These are phyloP conservation scores for Hypoxylon cercidicola DNA, from an alignment of 495 filamentous ascomycete genomes.

Conservation along the genomic window DNA sequence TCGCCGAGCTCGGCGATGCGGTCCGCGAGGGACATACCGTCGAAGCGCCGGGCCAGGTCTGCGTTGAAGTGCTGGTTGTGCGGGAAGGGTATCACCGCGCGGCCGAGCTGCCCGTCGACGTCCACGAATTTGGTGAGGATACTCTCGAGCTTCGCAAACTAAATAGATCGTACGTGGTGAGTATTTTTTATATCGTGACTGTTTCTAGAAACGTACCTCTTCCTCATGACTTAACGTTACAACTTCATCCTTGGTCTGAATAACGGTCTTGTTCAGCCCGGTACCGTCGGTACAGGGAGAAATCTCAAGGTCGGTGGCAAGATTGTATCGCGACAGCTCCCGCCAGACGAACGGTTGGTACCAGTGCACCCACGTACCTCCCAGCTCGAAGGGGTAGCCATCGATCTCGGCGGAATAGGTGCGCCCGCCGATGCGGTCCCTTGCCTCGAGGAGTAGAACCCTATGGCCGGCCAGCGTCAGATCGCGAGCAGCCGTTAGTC, in stretches of 20 bases:
- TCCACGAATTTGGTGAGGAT: too few relatives aligned
- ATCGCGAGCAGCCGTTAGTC: constrained; percentile 44
- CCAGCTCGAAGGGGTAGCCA: constrained; percentile 46
- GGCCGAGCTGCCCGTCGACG: too few relatives aligned
- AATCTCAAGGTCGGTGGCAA: constrained; percentile 28
- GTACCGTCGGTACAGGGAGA: constrained; percentile 12
- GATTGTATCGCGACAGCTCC: constrained; percentile 40
- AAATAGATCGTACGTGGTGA: too few relatives aligned
- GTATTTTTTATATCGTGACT: too few relatives aligned
- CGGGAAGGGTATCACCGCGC: too few relatives aligned
- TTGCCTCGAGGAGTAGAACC: constrained; percentile 48
- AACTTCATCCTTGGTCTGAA: background rate
- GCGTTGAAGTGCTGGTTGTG: too few relatives aligned
- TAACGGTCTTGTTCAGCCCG: constrained; percentile 2
- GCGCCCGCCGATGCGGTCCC: constrained; percentile 50
- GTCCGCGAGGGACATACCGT: constrained; percentile 3
- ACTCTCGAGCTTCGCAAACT: constrained; percentile 1
- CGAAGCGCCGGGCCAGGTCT: too few relatives aligned
- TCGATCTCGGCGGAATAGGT: constrained; percentile 41
- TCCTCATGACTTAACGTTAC: too few relatives aligned
- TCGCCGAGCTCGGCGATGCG: constrained; percentile 2
- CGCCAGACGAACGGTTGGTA: constrained; percentile 39
- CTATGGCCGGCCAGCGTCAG: constrained; percentile 24
- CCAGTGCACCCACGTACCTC: constrained; percentile 49
- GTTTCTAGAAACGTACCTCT: too few relatives aligned